Evolutionary conservation across 306 rosid genomes (phyloP), one percentile per base, ranked within the genome.

Genomic region (Calophaca sinica): DNA sequence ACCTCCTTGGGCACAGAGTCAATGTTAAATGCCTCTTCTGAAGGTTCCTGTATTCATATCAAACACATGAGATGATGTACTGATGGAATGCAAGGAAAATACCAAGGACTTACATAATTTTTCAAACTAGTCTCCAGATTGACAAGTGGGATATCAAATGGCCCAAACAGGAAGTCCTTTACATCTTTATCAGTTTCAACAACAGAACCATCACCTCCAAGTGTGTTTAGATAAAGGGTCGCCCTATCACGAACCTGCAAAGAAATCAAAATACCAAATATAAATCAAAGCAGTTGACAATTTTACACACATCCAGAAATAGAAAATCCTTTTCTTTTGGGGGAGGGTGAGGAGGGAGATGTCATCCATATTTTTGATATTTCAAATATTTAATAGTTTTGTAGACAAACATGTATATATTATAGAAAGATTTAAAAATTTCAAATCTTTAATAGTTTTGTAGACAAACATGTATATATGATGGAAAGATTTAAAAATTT

Each of bases 191-290:
- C 98, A 36, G 96, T 88, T 84, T 96, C 97, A 53, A 83, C 89
- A 84, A 81, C 88, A 41, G 82, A 61, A 65, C 87, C 96, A 84
- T 96, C 91, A 72, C 84, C 97, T 70, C 90, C 99, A 83, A 96
- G 90, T 20, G 97, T 87, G 72, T 80, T 90, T 52, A 92, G 83
- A 84, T 92, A 96, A 46, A 96, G 91, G 15, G 99, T 96, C 62
- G 99, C 98, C 86, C 98, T 90, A 84, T 96, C 99, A 12, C 99
- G 98, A 75, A 96, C 99, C 99, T 96, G 76, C 46, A 59, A 79
- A 73, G 66, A 39, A 76, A 44, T 72, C 52, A 80, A 39, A 46
- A 80, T 33, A 13, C 36, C 72, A 70, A 29, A 53, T 39, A 69
- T 46, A 31, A 54, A 53, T 64, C 32, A 35, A 63, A 68, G 15